These are phyloP conservation scores for Scleroderma bovista DNA, from an alignment of 768 basidiomycete species.

Conservation along the genomic window DNA sequence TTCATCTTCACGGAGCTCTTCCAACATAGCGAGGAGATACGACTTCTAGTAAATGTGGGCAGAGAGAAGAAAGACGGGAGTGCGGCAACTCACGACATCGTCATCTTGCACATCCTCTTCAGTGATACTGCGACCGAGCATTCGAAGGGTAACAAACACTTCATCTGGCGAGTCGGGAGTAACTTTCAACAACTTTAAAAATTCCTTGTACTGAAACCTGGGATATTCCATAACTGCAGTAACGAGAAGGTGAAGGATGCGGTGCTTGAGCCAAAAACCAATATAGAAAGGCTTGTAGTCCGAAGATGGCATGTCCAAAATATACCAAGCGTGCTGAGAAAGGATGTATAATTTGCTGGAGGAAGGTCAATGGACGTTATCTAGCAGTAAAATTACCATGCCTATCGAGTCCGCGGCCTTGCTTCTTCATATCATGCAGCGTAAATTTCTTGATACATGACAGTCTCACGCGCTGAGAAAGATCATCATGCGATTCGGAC, in stretches of 20 bases:
- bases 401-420: conserved; percentile 37
- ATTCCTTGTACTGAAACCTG: conserved; percentile 35
- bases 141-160: conserved; percentile 22
- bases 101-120: conserved; percentile 40
- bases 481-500: not conserved
- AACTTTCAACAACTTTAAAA: conserved; percentile 31
- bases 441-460: conserved; percentile 43
- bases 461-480: conserved; percentile 32
- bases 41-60: conserved; percentile 29
- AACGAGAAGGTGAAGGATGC: conserved; percentile 45
- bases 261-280: conserved; percentile 46
- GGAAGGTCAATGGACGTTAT: conserved; percentile 9
- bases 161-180: conserved; percentile 28
- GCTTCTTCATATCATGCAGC: conserved; percentile 35
- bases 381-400: conserved; percentile 14
- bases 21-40: conserved; percentile 37
- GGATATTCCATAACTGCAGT: conserved; percentile 29
- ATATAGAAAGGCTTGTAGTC: conserved; percentile 42
- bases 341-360: conserved; percentile 58
- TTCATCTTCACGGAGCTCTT: conserved; percentile 31
- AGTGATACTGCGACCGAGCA: conserved; percentile 41
- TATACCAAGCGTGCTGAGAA: conserved; percentile 66
- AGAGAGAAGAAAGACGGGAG: not conserved
- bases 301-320: conserved; percentile 45
- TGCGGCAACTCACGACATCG: conserved; percentile 37